A percentile compares a stretch with the other conserved stretches of the same genome.
Evolutionary conservation across 2,329 filamentous ascomycete genomes (phyloP).

Genomic region (Exophiala spinifera): DNA sequence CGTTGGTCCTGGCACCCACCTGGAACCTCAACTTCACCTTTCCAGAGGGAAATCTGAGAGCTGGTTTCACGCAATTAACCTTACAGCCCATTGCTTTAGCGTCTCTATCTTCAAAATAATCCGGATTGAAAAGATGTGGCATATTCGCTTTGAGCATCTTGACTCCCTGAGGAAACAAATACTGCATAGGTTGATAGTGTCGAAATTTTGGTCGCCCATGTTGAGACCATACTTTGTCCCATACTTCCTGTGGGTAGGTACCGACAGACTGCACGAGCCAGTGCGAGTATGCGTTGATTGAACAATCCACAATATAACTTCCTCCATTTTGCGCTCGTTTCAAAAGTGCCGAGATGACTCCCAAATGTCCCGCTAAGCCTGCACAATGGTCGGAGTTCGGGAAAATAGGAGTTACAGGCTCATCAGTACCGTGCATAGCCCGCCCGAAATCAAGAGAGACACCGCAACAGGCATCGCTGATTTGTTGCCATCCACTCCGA

Average conservation of each 20-base stretch:
- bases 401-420: slow-evolving; percentile 46
- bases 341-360: slow-evolving; percentile 62
- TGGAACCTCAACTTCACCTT: too few relatives aligned
- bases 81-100: too few relatives aligned
- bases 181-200: background rate
- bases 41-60: too few relatives aligned
- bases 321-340: slow-evolving; percentile 58
- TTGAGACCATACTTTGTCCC: slow-evolving; percentile 48
- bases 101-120: too few relatives aligned
- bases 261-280: slow-evolving; percentile 43
- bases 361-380: slow-evolving; percentile 67
- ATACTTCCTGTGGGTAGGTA: slow-evolving; percentile 43
- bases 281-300: slow-evolving; percentile 37
- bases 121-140: too few relatives aligned
- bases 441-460: slow-evolving; percentile 37
- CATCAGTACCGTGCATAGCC: slow-evolving; percentile 33
- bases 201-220: slow-evolving; percentile 50
- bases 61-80: too few relatives aligned
- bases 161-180: too few relatives aligned
- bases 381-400: slow-evolving; percentile 64
- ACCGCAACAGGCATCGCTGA: slow-evolving; percentile 44
- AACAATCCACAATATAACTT: slow-evolving; percentile 24
- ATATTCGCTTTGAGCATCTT: too few relatives aligned
- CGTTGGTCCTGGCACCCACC: too few relatives aligned
- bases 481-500: slow-evolving; percentile 52